Evolutionary conservation across 2,329 filamentous ascomycete species (phyloP).

Genomic region (Fusarium staphyleae): DNA sequence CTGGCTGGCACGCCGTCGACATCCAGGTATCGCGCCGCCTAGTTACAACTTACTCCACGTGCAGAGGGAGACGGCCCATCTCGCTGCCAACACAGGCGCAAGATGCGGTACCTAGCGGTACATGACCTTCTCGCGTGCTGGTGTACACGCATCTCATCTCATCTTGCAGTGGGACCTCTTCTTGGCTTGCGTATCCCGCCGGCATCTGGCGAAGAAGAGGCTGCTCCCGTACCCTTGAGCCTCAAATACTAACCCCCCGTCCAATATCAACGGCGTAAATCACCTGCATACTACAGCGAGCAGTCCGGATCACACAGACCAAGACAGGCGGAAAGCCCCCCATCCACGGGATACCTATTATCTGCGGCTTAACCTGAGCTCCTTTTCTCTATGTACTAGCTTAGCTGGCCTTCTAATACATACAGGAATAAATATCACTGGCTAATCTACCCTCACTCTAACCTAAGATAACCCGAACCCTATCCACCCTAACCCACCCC

Average conservation of each 20-base stretch:
- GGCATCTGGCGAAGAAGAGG: constrained; percentile 21
- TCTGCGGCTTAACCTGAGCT: too few species aligned
- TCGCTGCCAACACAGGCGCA: constrained; percentile 7
- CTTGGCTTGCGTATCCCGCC: constrained; percentile 21
- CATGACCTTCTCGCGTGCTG: background rate
- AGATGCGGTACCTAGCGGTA: constrained; percentile 21
- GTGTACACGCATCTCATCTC: constrained; percentile 31
- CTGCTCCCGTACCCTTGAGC: constrained; percentile 24
- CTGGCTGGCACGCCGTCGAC: background rate
- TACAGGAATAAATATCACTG: too few species aligned
- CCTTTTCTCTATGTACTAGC: too few species aligned
- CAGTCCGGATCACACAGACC: background rate
- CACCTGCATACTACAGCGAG: background rate
- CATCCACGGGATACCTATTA: background rate
- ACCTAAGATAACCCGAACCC: too few species aligned
- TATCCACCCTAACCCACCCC: too few species aligned
- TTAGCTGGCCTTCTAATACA: too few species aligned
- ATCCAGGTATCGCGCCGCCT: background rate
- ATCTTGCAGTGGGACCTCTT: constrained; percentile 29
- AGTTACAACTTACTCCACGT: constrained; percentile 21
- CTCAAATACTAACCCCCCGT: constrained; percentile 6
- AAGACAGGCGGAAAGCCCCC: background rate
- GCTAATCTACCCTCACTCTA: too few species aligned
- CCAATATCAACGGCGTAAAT: background rate
- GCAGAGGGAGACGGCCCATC: constrained; percentile 16